Percentiles rank a stretch among this genome's conserved stretches.
Evolutionary conservation across 225 moss, liverwort and hornwort genomes (phyloP).

Genomic region (Neckera pumila): DNA sequence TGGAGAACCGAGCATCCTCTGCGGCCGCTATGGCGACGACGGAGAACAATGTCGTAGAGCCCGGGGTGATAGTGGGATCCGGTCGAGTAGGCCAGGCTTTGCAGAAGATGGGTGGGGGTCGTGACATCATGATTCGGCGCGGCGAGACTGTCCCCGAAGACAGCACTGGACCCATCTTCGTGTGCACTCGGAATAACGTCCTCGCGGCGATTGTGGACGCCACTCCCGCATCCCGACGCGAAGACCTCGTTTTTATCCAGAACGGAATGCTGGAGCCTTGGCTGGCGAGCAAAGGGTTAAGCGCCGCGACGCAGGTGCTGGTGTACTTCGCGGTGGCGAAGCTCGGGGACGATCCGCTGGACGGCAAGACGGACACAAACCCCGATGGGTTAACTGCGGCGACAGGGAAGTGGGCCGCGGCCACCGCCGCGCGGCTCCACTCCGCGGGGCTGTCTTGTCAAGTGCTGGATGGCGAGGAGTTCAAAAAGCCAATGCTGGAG

Average conservation of each 20-base stretch:
- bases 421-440: conserved; percentile 57
- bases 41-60: background rate
- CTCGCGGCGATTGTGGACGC: conserved; percentile 50
- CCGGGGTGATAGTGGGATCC: conserved; percentile 30
- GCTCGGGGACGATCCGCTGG: conserved; percentile 55
- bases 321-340: conserved; percentile 93
- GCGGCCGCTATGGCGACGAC: background rate
- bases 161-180: conserved; percentile 59
- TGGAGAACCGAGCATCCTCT: background rate
- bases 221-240: conserved; percentile 15
- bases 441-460: conserved; percentile 61
- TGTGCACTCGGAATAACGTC: conserved; percentile 78
- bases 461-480: conserved; percentile 41
- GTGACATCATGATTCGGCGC: conserved; percentile 47
- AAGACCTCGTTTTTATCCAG: conserved; percentile 80
- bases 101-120: conserved; percentile 67
- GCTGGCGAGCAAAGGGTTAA: conserved; percentile 60
- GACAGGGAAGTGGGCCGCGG: conserved; percentile 73
- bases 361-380: conserved; percentile 78
- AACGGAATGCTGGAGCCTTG: conserved; percentile 91
- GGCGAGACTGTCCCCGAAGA: conserved; percentile 45
- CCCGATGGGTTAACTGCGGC: conserved; percentile 76
- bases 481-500: conserved; percentile 81
- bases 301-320: conserved; percentile 53
- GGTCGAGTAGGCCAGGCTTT: conserved; percentile 77